phyloP scores from a whole-genome alignment of 1,284 basidiomycete species.

The Salmacisia buchloeana region DNA sequence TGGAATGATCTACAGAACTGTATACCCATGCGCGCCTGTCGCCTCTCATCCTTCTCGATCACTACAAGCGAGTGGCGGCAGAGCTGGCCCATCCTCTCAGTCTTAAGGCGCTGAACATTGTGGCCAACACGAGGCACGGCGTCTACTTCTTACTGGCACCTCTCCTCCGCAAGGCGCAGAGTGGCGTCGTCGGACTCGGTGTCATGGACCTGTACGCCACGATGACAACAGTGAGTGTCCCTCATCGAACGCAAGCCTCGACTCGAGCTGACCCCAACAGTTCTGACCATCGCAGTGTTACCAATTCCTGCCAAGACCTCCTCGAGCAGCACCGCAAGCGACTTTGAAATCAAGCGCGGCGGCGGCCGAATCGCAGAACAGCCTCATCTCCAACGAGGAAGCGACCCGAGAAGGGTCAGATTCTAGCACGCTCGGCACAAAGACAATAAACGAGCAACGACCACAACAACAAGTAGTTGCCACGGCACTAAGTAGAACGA shows the following conservation, averaged over 20 bases:
- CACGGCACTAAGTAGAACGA: conserved; percentile 33
- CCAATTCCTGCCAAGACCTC: conserved; percentile 31
- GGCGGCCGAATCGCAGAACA: background rate
- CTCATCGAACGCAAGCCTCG: too few species aligned
- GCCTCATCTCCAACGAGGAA: conserved; percentile 4
- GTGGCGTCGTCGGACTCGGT: conserved; percentile 37
- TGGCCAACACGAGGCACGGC: conserved; percentile 35
- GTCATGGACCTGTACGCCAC: conserved; percentile 49
- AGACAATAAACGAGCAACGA: too few species aligned
- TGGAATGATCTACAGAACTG: conserved; percentile 20
- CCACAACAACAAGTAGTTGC: background rate
- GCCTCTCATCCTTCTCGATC: conserved; percentile 26
- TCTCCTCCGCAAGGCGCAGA: conserved; percentile 34
- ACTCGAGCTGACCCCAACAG: too few species aligned
- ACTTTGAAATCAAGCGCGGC: background rate
- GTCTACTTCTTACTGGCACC: conserved; percentile 44
- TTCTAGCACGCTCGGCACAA: background rate
- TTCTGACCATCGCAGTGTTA: conserved; percentile 17
- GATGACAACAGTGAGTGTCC: conserved; percentile 20
- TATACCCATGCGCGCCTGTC: conserved; percentile 35
- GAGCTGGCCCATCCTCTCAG: conserved; percentile 45
- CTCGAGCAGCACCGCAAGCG: background rate
- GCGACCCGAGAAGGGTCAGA: background rate
- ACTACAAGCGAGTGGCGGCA: conserved; percentile 33
- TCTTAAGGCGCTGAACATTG: conserved; percentile 36